Evolutionary conservation across 2,329 filamentous ascomycete genomes (phyloP).

Genomic region (Orbilia ellipsospora): DNA sequence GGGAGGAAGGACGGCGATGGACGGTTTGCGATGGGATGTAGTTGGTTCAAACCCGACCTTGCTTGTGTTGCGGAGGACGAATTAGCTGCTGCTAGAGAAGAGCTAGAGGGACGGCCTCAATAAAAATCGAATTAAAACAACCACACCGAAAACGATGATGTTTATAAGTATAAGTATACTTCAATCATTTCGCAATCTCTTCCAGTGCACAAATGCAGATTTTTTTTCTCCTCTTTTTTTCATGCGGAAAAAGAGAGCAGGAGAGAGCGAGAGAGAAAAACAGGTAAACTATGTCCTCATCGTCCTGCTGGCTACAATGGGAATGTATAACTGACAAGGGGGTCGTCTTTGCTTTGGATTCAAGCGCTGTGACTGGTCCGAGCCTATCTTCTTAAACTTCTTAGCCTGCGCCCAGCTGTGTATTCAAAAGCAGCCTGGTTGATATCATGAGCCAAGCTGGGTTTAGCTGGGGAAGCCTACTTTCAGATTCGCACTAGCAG

Average conservation of each 20-base stretch:
- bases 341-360: constrained; percentile 28
- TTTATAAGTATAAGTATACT: too few relatives aligned
- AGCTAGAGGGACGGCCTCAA: too few relatives aligned
- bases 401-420: constrained; percentile 40
- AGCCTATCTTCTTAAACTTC: constrained; percentile 35
- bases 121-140: too few relatives aligned
- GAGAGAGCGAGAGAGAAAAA: background rate
- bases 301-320: constrained; percentile 12
- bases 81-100: too few relatives aligned
- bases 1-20: constrained; percentile 5
- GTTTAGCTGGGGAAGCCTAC: too few relatives aligned
- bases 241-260: background rate
- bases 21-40: constrained; percentile 9
- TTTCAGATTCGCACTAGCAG: too few relatives aligned
- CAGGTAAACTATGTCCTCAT: background rate
- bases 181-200: too few relatives aligned
- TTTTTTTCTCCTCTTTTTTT: background rate
- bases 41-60: background rate
- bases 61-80: too few relatives aligned
- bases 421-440: constrained; percentile 31
- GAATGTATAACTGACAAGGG: constrained; percentile 12
- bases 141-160: too few relatives aligned
- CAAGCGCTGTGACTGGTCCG: constrained; percentile 46
- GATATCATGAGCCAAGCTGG: constrained; percentile 20
- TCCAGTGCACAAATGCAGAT: background rate